phyloP scores from a whole-genome alignment of 2,329 filamentous ascomycete genomes.

The Paraconiothyrium brasiliense region DNA sequence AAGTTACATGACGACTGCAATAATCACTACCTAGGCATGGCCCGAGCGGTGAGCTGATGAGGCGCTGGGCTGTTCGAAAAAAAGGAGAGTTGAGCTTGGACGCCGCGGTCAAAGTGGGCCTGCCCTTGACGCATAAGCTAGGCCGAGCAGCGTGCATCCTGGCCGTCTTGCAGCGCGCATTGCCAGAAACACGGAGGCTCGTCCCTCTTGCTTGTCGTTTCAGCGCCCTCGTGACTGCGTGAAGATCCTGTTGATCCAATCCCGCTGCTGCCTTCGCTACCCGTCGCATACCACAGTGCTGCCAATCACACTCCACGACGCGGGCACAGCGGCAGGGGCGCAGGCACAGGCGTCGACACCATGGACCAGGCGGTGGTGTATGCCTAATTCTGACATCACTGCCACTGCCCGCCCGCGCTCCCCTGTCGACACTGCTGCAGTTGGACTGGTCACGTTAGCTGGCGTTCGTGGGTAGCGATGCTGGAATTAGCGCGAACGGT shows the following conservation, averaged over 20 bases:
- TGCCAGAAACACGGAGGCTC: conserved; percentile 48
- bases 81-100: conserved; percentile 49
- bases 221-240: conserved; percentile 52
- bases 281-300: conserved; percentile 23
- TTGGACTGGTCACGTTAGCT: conserved; percentile 33
- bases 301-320: conserved; percentile 35
- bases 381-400: conserved; percentile 47
- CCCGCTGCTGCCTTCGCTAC: conserved; percentile 36
- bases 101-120: conserved; percentile 30
- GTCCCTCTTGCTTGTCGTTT: conserved; percentile 47
- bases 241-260: conserved; percentile 49
- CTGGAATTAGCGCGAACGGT: conserved; percentile 42
- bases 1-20: conserved; percentile 53
- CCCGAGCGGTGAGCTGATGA: conserved; percentile 51
- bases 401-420: conserved; percentile 26
- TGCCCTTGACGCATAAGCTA: conserved; percentile 49
- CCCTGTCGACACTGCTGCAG: conserved; percentile 20
- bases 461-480: conserved; percentile 14
- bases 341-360: conserved; percentile 13
- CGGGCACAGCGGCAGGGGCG: conserved; percentile 25
- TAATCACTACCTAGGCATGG: conserved; percentile 49
- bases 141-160: conserved; percentile 51
- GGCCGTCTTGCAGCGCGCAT: conserved; percentile 44
- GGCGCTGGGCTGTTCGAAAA: conserved; percentile 49
- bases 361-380: conserved; percentile 27